phyloP scores from a whole-genome alignment of 305 asterid species.

The Nicotiana rustica region DNA sequence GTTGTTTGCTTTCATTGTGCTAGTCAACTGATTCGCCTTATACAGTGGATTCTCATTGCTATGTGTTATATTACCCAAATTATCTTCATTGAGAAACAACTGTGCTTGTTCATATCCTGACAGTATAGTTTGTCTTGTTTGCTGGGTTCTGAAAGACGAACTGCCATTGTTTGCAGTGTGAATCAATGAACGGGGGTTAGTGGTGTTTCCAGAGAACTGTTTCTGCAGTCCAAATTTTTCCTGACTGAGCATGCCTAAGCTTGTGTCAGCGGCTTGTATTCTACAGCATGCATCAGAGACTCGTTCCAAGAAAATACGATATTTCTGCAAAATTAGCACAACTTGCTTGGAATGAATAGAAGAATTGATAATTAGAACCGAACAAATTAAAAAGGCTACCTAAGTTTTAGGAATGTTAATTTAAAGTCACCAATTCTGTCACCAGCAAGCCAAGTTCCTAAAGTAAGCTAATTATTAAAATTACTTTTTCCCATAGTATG shows the following conservation, averaged over 20 bases:
- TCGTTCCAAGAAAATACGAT: constrained; percentile 21
- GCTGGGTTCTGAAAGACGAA: neutral
- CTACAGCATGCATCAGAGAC: constrained; percentile 13
- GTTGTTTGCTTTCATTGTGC: neutral
- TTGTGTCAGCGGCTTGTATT: constrained; percentile 6
- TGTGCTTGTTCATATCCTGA: neutral
- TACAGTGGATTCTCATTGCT: neutral
- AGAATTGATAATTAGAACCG: neutral
- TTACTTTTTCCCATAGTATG: neutral
- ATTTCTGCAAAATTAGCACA: constrained; percentile 27
- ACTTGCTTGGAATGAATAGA: neutral
- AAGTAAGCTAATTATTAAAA: neutral
- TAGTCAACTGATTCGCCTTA: neutral
- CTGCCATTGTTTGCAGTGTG: neutral
- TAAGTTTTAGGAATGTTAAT: neutral
- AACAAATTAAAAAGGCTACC: neutral
- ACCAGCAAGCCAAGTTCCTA: constrained; percentile 25
- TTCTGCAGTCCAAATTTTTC: neutral
- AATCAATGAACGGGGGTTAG: neutral
- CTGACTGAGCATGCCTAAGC: neutral
- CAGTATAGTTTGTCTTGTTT: neutral
- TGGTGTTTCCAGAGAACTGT: neutral
- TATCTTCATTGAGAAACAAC: neutral
- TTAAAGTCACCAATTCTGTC: constrained; percentile 2
- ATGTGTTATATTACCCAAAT: neutral